Base-by-base conservation (phyloP, 257 asterid genomes). In the Solanum sejunctum region DNA sequence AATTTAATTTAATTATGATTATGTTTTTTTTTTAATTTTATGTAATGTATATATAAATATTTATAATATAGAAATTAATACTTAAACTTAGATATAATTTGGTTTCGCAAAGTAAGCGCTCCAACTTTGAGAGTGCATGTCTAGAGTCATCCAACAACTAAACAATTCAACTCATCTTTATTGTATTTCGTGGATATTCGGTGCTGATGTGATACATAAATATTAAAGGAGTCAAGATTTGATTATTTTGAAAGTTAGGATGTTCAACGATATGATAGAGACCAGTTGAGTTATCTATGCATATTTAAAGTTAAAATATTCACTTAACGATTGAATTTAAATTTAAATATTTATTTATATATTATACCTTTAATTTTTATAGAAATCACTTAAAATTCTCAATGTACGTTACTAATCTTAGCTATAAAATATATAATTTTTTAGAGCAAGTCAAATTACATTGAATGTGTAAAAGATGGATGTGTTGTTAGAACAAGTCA, bases 251-350 rank as follows among this genome's bases (percentile, higher is more conserved):
- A n/a, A 10, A 60, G 32, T n/a, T 60, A 3, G 10, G 18, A 11
- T 1, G 1, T 56, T 56, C 63, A 0, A 58, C 15, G 28, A 10
- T 7, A 6, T 1, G 7, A 10, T 5, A 3, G 0, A 60, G 15
- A 60, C 7, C 7, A 58, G 7, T 58, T 60, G 21, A 60, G 32
- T 10, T 3, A 7, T 60, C 21, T n/a, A 10, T 60, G 15, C 21
- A 10, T 60, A 41, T 10, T n/a, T 3, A 58, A 58, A 58, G 13
- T 58, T n/a, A 1, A 0, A 58, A 2, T 1, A 3, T 0, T 1
- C n/a, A 10, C 28, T 58, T 10, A 20, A 10, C 28, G n/a, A 4
- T 0, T 58, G 3, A 58, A 58, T 12, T 13, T 0, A 10, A 58
- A 0, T 58, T 58, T 58, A 58, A 58, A 0, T 58, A 10, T 1